Evolutionary conservation across 2,329 filamentous ascomycete species (phyloP), one percentile per base, ranked within the genome.

Genomic region (Alternaria triticimaculans): DNA sequence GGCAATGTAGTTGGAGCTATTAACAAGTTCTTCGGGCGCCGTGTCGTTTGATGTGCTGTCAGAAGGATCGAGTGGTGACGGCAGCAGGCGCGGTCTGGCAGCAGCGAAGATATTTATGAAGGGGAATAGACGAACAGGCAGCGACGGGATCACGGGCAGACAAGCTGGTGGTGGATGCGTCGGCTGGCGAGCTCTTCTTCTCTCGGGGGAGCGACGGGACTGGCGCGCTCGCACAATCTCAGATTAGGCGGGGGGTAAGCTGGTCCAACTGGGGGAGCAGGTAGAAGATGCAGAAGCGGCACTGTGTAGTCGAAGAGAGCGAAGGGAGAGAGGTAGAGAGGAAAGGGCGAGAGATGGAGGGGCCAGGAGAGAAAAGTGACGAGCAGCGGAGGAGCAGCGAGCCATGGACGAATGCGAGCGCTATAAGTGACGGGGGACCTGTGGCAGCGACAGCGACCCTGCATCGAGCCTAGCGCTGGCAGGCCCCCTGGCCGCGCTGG

Each of bases 381-480:
- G 64, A 71, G 90, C 63, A 84, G 83, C 74, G 79, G 84, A 89
- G 57, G 25, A 91, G 30, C 49, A 95, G 80, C 85, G 88, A 50
- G 54, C 54, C 43, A 43, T 51, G 68, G 65, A 67, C 63, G 66
- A 65, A 59, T 54, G 65, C 53, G 51, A 58, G 58, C 50, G 64
- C 66, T 68, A 69, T 70, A 66, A 69, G 67, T 62, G 60, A 51
- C 60, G 65, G 63, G 64, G 60, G 49, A 53, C 64, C 65, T 63
- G 68, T 58, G 41, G 60, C 65, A 58, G 56, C 64, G 49, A 55
- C 65, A 58, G 56, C 63, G 49, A 57, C 60, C 63, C 62, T 64
- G 67, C 61, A 64, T 58, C 44, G 60, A 49, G 62, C 60, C 58
- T 62, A 65, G 65, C 62, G 59, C 51, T 41, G 23, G 33, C 41